Conservation (phyloP, 1,284 basidiomycete species). For the Puccinia coronata region DNA sequence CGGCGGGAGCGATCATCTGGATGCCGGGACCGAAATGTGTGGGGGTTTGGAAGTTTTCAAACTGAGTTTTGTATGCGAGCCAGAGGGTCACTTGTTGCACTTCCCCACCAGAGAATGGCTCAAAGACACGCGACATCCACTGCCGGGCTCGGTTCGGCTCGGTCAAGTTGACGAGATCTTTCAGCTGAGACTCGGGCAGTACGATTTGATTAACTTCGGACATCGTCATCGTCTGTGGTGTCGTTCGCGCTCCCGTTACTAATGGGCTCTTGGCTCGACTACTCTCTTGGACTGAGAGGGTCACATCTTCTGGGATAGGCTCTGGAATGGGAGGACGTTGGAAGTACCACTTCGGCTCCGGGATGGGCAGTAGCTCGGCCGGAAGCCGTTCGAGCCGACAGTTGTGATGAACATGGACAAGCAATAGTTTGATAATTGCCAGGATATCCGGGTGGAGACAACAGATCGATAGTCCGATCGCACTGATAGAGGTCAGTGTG, state of each 20-base stretch:
- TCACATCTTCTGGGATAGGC: background rate
- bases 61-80: slow-evolving; percentile 45
- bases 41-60: slow-evolving; percentile 22
- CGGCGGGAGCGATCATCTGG: slow-evolving; percentile 45
- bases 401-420: slow-evolving; percentile 29
- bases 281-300: background rate
- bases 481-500: background rate
- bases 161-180: slow-evolving; percentile 13
- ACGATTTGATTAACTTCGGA: slow-evolving; percentile 22
- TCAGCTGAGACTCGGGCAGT: slow-evolving; percentile 18
- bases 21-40: slow-evolving; percentile 2
- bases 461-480: background rate
- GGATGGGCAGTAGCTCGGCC: slow-evolving; percentile 6
- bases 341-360: slow-evolving; percentile 29
- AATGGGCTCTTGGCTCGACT: background rate
- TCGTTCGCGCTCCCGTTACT: background rate
- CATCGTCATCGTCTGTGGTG: slow-evolving; percentile 40
- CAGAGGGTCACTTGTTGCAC: slow-evolving; percentile 48
- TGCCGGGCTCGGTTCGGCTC: slow-evolving; percentile 28
- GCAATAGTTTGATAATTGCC: slow-evolving; percentile 17
- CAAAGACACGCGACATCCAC: slow-evolving; percentile 43
- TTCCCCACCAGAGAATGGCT: slow-evolving; percentile 26
- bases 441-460: slow-evolving; percentile 5
- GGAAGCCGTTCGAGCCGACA: slow-evolving; percentile 10
- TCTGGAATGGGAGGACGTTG: background rate